Conservation (phyloP, 352 stramenopile species). For the Halophytophthora batemanensis region DNA sequence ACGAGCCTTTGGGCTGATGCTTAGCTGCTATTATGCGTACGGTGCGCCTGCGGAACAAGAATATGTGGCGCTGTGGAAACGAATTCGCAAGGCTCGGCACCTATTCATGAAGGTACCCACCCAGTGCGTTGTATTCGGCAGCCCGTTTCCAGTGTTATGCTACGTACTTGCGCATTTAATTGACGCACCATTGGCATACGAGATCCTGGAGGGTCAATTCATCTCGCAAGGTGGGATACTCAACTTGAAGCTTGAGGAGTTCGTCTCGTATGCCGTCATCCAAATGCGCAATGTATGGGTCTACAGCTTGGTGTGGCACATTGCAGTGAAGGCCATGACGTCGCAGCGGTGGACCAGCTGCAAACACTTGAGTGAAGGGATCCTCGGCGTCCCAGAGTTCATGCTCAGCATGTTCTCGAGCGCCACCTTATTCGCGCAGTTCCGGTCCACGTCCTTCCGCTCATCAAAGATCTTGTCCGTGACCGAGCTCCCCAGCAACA, state of each 20-base stretch:
- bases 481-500: constrained; percentile 10
- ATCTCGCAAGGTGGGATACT: constrained; percentile 25
- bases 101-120: constrained; percentile 42
- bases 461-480: constrained; percentile 15
- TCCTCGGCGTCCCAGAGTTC: constrained; percentile 33
- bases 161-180: constrained; percentile 47
- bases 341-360: constrained; percentile 8
- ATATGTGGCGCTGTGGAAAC: neutral
- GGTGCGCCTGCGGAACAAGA: constrained; percentile 4
- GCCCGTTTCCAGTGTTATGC: constrained; percentile 35
- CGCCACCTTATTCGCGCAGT: constrained; percentile 31
- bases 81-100: constrained; percentile 8
- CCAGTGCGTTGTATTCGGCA: constrained; percentile 54
- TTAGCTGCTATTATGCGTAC: constrained; percentile 28
- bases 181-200: constrained; percentile 38
- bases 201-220: constrained; percentile 29
- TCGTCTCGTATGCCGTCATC: constrained; percentile 27
- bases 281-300: constrained; percentile 55
- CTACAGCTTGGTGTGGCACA: constrained; percentile 30
- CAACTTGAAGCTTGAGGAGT: constrained; percentile 17
- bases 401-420: constrained; percentile 32
- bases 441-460: constrained; percentile 21
- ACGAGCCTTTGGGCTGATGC: constrained; percentile 23
- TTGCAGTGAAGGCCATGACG: constrained; percentile 12
- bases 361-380: constrained; percentile 11